Percentiles rank a stretch among this genome's conserved stretches.
These are phyloP conservation scores for Chalara sp. DNA, from an alignment of 2,329 filamentous ascomycete species.

Conservation along the genomic window DNA sequence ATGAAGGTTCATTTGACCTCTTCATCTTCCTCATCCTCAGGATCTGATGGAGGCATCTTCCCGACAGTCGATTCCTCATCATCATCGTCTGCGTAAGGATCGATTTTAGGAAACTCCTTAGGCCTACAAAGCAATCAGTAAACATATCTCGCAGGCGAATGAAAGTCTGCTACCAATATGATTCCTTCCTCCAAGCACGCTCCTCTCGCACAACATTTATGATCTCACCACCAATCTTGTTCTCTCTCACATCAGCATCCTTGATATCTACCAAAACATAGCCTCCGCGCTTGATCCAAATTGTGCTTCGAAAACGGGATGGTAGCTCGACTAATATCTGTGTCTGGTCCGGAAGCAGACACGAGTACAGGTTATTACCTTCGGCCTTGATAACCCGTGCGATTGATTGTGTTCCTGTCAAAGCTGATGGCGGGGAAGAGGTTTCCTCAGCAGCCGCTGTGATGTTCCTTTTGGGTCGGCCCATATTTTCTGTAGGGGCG, in stretches of 20 bases:
- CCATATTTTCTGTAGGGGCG: constrained; percentile 41
- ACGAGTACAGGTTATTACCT: constrained; percentile 84
- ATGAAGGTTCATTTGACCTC: no score
- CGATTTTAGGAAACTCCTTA: constrained; percentile 65
- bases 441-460: constrained; percentile 71
- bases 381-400: constrained; percentile 75
- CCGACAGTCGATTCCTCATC: constrained; percentile 69
- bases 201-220: constrained; percentile 89
- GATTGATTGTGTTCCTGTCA: constrained; percentile 57
- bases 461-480: constrained; percentile 68
- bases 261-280: constrained; percentile 77
- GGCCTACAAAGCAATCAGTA: constrained; percentile 48
- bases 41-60: constrained; percentile 77
- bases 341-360: constrained; percentile 61
- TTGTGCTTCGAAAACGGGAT: constrained; percentile 78
- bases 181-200: constrained; percentile 82
- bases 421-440: constrained; percentile 50
- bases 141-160: background rate
- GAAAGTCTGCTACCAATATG: constrained; percentile 61
- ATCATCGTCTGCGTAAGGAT: constrained; percentile 57
- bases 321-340: constrained; percentile 73
- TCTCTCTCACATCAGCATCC: constrained; percentile 57
- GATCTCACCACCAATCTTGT: constrained; percentile 82
- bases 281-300: constrained; percentile 87
- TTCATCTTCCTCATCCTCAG: constrained; percentile 46